Evolutionary conservation across 2,329 filamentous ascomycete species (phyloP).

Genomic region (Delphinella strobiligena): DNA sequence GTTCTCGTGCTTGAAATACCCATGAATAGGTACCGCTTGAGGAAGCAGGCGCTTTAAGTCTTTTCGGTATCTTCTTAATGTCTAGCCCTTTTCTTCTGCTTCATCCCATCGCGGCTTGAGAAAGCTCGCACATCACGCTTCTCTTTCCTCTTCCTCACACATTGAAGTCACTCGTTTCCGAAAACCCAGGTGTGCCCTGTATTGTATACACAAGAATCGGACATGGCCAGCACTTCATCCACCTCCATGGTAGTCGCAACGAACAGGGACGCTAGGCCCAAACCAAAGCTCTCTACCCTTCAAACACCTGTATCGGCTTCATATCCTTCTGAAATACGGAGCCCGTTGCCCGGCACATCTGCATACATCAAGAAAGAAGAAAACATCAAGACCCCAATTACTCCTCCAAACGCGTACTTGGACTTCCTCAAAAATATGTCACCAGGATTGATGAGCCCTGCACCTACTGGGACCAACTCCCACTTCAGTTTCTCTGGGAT

Average conservation of each 20-base stretch:
- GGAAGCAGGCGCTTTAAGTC: neutral
- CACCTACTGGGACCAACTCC: constrained; percentile 44
- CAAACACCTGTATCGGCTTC: constrained; percentile 50
- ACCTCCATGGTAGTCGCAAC: constrained; percentile 23
- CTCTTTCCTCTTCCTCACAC: neutral
- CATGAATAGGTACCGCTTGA: neutral
- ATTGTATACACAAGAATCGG: neutral
- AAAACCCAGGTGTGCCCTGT: neutral
- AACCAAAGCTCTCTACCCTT: constrained; percentile 32
- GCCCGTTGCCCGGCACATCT: constrained; percentile 52
- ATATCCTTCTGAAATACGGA: constrained; percentile 43
- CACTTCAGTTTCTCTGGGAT: constrained; percentile 35
- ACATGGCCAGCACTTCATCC: constrained; percentile 13
- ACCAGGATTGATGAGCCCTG: constrained; percentile 56
- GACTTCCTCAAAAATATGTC: constrained; percentile 83
- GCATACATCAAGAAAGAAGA: constrained; percentile 57
- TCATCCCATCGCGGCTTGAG: neutral
- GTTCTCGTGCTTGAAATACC: neutral
- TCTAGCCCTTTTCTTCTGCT: neutral
- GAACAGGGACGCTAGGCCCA: constrained; percentile 21
- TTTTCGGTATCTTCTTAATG: neutral
- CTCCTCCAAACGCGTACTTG: constrained; percentile 77
- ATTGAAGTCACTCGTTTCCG: too few relatives aligned
- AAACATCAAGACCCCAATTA: constrained; percentile 71
- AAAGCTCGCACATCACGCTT: neutral